Percentiles rank a stretch among this genome's conserved stretches.
phyloP scores from a whole-genome alignment of 257 asterid species.

The Rauvolfia tetraphylla region DNA sequence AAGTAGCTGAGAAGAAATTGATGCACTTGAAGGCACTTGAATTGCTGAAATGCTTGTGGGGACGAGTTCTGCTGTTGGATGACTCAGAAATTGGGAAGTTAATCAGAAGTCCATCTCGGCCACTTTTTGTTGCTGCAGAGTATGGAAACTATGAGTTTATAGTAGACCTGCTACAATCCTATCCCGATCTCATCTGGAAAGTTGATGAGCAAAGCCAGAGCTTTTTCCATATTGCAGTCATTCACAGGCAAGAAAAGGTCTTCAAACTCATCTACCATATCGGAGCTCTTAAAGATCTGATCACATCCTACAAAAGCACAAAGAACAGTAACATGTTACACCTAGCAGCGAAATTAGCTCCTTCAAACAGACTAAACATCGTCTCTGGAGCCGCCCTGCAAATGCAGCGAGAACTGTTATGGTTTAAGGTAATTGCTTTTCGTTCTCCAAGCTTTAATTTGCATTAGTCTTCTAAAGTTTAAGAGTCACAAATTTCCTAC shows the following conservation, averaged over 20 bases:
- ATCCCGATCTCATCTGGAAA: conserved; percentile 37
- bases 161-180: conserved; percentile 25
- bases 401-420: conserved; percentile 34
- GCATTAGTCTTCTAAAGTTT: no score
- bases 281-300: conserved; percentile 37
- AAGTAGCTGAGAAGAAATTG: conserved; percentile 23
- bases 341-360: conserved; percentile 34
- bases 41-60: conserved; percentile 25
- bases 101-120: conserved; percentile 27
- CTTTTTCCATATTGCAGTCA: conserved; percentile 35
- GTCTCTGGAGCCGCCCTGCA: conserved; percentile 41
- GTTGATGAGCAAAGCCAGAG: conserved; percentile 33
- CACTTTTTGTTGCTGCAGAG: conserved; percentile 34
- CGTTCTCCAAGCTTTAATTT: background rate
- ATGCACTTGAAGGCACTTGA: conserved; percentile 25
- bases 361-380: conserved; percentile 24
- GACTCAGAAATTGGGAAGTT: conserved; percentile 22
- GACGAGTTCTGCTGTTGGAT: conserved; percentile 21
- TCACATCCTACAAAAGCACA: conserved; percentile 25
- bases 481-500: no score
- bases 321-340: conserved; percentile 30
- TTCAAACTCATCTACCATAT: conserved; percentile 32
- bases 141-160: conserved; percentile 32
- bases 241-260: conserved; percentile 32
- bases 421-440: conserved; percentile 25